phyloP scores from a whole-genome alignment of 139 green algal genomes.

The Picochlorum sp. region DNA sequence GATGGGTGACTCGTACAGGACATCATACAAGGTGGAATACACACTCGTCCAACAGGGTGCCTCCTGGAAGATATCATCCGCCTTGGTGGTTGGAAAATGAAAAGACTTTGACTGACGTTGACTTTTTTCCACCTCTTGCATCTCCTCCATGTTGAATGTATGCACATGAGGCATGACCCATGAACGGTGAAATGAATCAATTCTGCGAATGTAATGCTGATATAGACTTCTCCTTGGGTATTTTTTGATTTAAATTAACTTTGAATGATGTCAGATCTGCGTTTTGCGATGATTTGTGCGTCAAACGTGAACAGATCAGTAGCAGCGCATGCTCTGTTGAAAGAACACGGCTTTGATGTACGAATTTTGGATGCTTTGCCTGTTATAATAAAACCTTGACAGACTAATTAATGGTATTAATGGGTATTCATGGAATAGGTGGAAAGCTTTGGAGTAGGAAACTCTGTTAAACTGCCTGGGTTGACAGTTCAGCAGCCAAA shows the following conservation, averaged over 20 bases:
- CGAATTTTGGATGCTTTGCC: background rate
- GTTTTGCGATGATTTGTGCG: conserved; percentile 10
- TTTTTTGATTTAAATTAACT: background rate
- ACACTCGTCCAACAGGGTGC: background rate
- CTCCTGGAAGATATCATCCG: conserved; percentile 12
- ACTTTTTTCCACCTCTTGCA: too few relatives aligned
- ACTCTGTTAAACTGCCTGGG: conserved; percentile 13
- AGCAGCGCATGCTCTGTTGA: conserved; percentile 7
- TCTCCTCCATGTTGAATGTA: too few relatives aligned
- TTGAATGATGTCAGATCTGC: background rate
- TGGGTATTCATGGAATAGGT: background rate
- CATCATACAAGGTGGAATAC: conserved; percentile 22
- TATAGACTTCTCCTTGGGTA: background rate
- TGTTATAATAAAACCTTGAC: background rate
- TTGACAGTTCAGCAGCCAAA: background rate
- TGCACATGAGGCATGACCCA: too few relatives aligned
- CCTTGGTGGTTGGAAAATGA: conserved; percentile 16
- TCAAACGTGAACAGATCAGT: conserved; percentile 14
- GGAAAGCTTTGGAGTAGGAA: conserved; percentile 11
- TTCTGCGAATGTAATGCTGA: too few relatives aligned
- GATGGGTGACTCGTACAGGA: conserved; percentile 25
- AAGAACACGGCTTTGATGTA: conserved; percentile 8
- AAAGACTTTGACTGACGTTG: background rate
- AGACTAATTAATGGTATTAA: background rate
- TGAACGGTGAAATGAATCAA: too few relatives aligned